phyloP scores from a whole-genome alignment of 2,329 filamentous ascomycete species.

The Ophiostoma populinum region DNA sequence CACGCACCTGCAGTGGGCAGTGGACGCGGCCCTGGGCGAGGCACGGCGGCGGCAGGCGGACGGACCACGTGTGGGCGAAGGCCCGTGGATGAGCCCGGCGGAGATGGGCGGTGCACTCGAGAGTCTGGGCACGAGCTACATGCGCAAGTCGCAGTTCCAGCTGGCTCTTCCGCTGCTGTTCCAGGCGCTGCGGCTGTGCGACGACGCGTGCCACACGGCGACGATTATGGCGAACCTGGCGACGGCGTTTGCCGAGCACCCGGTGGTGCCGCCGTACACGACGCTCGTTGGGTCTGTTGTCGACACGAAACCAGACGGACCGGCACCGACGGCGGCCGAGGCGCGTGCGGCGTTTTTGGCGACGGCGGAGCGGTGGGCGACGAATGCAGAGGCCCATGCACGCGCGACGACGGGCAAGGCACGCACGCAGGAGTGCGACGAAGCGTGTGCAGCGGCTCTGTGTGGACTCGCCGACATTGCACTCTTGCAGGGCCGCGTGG shows the following conservation, averaged over 20 bases:
- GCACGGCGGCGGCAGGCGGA: slow-evolving; percentile 47
- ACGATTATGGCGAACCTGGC: slow-evolving; percentile 78
- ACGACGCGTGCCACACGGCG: slow-evolving; percentile 55
- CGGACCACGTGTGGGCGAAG: slow-evolving; percentile 53
- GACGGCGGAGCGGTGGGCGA: slow-evolving; percentile 61
- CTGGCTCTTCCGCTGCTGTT: slow-evolving; percentile 75
- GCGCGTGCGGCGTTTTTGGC: slow-evolving; percentile 46
- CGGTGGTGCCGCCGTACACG: slow-evolving; percentile 20
- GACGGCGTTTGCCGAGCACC: slow-evolving; percentile 53
- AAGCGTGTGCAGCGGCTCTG: slow-evolving; percentile 67
- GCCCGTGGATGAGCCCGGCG: slow-evolving; percentile 50
- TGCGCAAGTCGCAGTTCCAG: slow-evolving; percentile 55
- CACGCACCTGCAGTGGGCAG: slow-evolving; percentile 59
- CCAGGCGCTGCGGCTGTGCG: slow-evolving; percentile 58
- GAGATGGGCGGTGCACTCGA: slow-evolving; percentile 62
- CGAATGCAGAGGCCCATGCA: slow-evolving; percentile 54
- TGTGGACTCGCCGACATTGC: slow-evolving; percentile 77
- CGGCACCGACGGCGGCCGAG: slow-evolving; percentile 12
- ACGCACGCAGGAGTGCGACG: slow-evolving; percentile 63
- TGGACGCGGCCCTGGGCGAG: slow-evolving; percentile 65
- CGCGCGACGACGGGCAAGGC: slow-evolving; percentile 46
- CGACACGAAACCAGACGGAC: slow-evolving; percentile 1
- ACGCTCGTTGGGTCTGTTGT: slow-evolving; percentile 15
- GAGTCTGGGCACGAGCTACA: slow-evolving; percentile 62
- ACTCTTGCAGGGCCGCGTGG: slow-evolving; percentile 49